These are phyloP conservation scores for Penstemon davidsonii DNA, from an alignment of 257 asterid species.

Conservation along the genomic window DNA sequence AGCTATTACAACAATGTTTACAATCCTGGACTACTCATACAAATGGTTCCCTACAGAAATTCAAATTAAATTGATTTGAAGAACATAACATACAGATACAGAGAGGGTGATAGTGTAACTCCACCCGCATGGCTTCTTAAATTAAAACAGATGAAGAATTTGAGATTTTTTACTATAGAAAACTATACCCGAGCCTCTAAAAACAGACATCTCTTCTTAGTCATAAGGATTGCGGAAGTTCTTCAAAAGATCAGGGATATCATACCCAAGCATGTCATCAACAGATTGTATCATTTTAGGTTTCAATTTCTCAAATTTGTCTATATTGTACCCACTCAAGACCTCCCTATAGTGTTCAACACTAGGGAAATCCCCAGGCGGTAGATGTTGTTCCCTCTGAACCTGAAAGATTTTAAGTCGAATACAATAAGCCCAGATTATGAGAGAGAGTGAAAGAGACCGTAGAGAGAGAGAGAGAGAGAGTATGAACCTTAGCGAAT, in stretches of 20 bases:
- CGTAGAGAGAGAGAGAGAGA: slow-evolving; percentile 16
- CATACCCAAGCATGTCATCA: slow-evolving; percentile 94
- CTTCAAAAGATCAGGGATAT: slow-evolving; percentile 84
- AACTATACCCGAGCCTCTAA: not conserved
- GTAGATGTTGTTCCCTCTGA: slow-evolving; percentile 81
- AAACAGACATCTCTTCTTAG: slow-evolving; percentile 20
- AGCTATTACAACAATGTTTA: slow-evolving; percentile 11
- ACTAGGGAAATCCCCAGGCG: slow-evolving; percentile 91
- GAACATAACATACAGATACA: slow-evolving; percentile 1
- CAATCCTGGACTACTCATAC: not conserved
- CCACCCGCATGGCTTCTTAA: not conserved
- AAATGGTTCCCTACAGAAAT: not conserved
- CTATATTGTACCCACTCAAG: slow-evolving; percentile 70
- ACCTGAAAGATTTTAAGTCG: slow-evolving; percentile 44
- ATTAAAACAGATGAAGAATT: not conserved
- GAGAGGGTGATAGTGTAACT: not conserved
- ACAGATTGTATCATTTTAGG: slow-evolving; percentile 82
- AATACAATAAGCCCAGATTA: slow-evolving; percentile 9
- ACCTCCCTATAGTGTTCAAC: slow-evolving; percentile 70
- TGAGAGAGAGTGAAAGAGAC: slow-evolving; percentile 5
- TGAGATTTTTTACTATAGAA: not conserved
- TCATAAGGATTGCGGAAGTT: slow-evolving; percentile 89
- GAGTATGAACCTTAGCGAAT: slow-evolving; percentile 65
- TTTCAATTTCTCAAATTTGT: slow-evolving; percentile 84
- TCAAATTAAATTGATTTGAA: not conserved